Base-by-base conservation (phyloP, 805 yeast species). In the Candida mattraensis region DNA sequence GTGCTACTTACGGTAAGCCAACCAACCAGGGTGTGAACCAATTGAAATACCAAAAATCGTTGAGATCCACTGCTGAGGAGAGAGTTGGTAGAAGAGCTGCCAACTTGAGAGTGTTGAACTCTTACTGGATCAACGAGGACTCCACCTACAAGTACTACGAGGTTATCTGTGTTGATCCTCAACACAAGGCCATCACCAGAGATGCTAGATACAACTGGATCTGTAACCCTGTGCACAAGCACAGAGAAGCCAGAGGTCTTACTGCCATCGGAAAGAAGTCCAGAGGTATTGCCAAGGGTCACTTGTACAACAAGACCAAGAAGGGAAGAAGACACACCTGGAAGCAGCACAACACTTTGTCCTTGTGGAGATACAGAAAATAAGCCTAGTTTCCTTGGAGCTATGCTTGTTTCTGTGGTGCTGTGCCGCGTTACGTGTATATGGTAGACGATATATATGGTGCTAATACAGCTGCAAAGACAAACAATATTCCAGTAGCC, bases 1-100 rank as follows among this genome's bases (percentile, higher is more conserved):
- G 99, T 87, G 98, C 97, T 67, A 93, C 98, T 70, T 91, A 93
- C 83, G 99, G 99, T 87, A 93, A 93, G 86, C 99, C 99, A 83
- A 93, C 99, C 80, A 93, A 93, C 95, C 95, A 87, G 79, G 99
- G 99, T 87, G 93, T 93, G 60, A 81, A 80, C 80, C 97, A 93
- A 74, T 86, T 93, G 78, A 93, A 93, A 80, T 89, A 88, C 95
- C 99, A 93, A 80, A 87, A 91, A 76, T 83, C 96, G 51, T 78
- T 87, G 73, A 87, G 95, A 76, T 80, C 96, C 61, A 89, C 96
- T 63, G 99, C 99, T 64, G 99, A 93, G 80, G 99, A 93, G 81
- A 87, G 98, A 79, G 95, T 91, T 64, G 99, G 96, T 67, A 88
- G 96, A 71, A 87, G 93, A 71, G 95, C 95, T 72, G 82, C 95